Evolutionary conservation across 768 basidiomycete genomes (phyloP).

Genomic region (Wakefieldia striispora): DNA sequence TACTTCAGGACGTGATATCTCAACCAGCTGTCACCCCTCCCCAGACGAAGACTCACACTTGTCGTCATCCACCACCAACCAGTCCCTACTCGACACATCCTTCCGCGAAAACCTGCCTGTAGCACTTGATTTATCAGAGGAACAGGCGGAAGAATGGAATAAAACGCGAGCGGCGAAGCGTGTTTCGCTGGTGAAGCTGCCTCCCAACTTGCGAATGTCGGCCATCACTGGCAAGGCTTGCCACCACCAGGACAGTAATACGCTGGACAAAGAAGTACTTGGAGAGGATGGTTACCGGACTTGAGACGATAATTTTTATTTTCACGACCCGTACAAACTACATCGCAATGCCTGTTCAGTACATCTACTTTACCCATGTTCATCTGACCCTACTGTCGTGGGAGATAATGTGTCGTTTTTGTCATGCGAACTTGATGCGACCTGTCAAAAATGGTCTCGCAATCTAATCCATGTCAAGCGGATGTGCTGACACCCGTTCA

Average conservation of each 20-base stretch:
- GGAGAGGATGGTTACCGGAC: slow-evolving; percentile 4
- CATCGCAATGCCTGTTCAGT: slow-evolving; percentile 1
- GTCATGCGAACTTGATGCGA: neutral
- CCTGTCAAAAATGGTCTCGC: slow-evolving; percentile 2
- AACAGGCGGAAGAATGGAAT: slow-evolving; percentile 88
- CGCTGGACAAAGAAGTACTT: slow-evolving; percentile 10
- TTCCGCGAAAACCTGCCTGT: slow-evolving; percentile 48
- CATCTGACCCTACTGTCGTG: neutral
- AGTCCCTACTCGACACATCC: slow-evolving; percentile 19
- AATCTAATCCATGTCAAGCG: neutral
- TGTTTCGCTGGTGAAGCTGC: slow-evolving; percentile 76
- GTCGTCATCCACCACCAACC: slow-evolving; percentile 19
- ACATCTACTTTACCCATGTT: slow-evolving; percentile 8
- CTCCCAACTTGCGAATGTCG: slow-evolving; percentile 46
- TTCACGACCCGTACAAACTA: slow-evolving; percentile 2
- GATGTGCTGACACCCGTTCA: neutral
- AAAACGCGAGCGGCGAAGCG: slow-evolving; percentile 82
- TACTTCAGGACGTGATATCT: slow-evolving; percentile 28
- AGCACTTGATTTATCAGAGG: slow-evolving; percentile 47
- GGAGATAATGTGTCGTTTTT: neutral
- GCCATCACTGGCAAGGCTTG: slow-evolving; percentile 18
- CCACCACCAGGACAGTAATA: neutral
- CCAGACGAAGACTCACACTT: slow-evolving; percentile 26
- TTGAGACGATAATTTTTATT: slow-evolving; percentile 5
- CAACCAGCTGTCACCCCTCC: slow-evolving; percentile 32